These are phyloP conservation scores for Helminthosporium solani DNA, from an alignment of 2,329 filamentous ascomycete genomes.

Conservation along the genomic window DNA sequence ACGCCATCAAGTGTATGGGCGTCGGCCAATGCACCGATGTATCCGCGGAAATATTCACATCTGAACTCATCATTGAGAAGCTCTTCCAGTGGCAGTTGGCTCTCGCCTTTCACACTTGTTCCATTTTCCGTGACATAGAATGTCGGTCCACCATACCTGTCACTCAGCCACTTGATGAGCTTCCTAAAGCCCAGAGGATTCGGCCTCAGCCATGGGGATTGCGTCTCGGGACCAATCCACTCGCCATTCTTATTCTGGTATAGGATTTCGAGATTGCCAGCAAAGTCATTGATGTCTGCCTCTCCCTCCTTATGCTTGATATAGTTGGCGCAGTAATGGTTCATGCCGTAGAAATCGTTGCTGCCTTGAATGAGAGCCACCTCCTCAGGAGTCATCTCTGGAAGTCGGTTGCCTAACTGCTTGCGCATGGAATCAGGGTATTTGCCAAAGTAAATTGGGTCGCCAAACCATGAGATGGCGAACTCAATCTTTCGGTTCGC, in stretches of 20 bases:
- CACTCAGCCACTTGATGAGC: conserved; percentile 58
- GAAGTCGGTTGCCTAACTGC: conserved; percentile 77
- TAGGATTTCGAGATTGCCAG: conserved; percentile 73
- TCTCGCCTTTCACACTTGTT: conserved; percentile 80
- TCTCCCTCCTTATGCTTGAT: conserved; percentile 69
- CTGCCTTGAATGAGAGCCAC: conserved; percentile 73
- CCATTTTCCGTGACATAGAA: conserved; percentile 92
- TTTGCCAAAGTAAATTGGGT: conserved; percentile 80
- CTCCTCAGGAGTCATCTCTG: conserved; percentile 72
- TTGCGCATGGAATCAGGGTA: conserved; percentile 82
- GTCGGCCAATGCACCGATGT: conserved; percentile 74
- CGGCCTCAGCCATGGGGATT: conserved; percentile 78
- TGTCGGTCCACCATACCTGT: conserved; percentile 71
- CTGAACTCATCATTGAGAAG: conserved; percentile 82
- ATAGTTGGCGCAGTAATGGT: conserved; percentile 89
- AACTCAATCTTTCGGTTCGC: conserved; percentile 82
- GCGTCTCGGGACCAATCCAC: conserved; percentile 77
- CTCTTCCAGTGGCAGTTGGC: conserved; percentile 67
- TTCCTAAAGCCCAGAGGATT: conserved; percentile 75
- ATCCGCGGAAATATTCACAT: conserved; percentile 73
- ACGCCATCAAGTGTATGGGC: conserved; percentile 73
- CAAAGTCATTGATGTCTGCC: conserved; percentile 65
- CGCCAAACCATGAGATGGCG: conserved; percentile 83
- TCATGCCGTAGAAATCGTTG: conserved; percentile 94
- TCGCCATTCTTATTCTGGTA: conserved; percentile 71